Base-by-base conservation (phyloP, 192 early-diverging fungal genomes). In the Thoreauomyces humboldtii region DNA sequence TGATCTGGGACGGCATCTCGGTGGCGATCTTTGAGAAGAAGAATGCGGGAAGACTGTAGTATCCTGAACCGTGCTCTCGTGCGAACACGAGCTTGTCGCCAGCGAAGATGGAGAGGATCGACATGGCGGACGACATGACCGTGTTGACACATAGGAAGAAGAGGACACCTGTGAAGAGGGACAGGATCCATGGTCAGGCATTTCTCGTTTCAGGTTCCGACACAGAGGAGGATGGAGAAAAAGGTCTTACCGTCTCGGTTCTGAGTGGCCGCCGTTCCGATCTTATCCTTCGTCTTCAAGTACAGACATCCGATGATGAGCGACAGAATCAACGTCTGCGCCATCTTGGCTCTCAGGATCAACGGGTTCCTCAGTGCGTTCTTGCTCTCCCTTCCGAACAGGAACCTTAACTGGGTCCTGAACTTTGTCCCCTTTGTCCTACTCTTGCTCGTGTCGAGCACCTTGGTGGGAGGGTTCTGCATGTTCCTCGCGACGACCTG, bases 251-350 rank as follows among this genome's bases (percentile, higher is more conserved):
- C 85, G 0, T 70, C 63, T 48, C 73, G 70, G 65, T 87, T 80
- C 59, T 87, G 85, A 61, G 70, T 75, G 24, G 70, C 67, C 6
- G 58, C 24, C 22, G 46, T 38, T 2, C 48, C 67, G 0, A 66
- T 50, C 32, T 69, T 67, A 22, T 67, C 43, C 3, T 75, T 61
- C 12, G 76, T 79, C 64, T 77, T 80, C 21, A 83, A 67, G 55
- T 74, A 87, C 17, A 85, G 63, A 5, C 80, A 52, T 2, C 86
- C 86, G 19, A 83, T 71, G 38, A 87, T 57, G 4, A 87, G 67
- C 7, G 73, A 77, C 22, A 85, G 63, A 38, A 81, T 65, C 6
- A 70, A 17, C 0, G 73, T 65, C 50, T 87, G 86, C 3, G 35
- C 65, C 0, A 80, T 11, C 7, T 77, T 71, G n/a, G 77, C 70